Evolutionary conservation across 306 rosid species (phyloP).

Genomic region (Amphicarpaea edgeworthii): DNA sequence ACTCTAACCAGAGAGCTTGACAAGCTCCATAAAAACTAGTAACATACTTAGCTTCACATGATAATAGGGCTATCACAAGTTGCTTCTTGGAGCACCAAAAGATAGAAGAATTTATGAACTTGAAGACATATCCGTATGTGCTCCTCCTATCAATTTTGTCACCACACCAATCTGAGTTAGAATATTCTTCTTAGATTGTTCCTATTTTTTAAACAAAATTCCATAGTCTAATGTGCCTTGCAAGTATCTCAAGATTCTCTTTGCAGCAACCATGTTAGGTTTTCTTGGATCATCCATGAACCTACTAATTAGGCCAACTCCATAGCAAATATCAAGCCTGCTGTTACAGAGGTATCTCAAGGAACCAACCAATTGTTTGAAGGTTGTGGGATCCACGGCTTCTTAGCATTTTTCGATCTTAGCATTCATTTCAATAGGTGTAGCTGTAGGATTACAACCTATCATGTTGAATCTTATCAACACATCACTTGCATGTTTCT

Average conservation of each 20-base stretch:
- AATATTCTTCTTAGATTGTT: accelerated
- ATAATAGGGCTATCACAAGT: neutral
- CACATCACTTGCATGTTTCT: too few species aligned
- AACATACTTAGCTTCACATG: neutral
- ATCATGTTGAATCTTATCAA: too few species aligned
- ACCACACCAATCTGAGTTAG: neutral
- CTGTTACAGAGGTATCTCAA: too few species aligned
- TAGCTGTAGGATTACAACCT: too few species aligned
- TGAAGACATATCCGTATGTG: neutral
- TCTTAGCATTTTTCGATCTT: too few species aligned
- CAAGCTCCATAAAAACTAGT: too few species aligned
- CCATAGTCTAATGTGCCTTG: neutral
- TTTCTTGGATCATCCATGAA: neutral
- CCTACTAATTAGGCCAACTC: neutral
- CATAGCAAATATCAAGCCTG: neutral
- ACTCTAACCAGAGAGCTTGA: too few species aligned
- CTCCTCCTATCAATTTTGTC: neutral
- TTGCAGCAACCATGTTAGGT: neutral
- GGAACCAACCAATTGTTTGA: neutral
- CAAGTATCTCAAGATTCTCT: neutral
- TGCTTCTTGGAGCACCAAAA: neutral
- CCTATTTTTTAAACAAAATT: accelerated
- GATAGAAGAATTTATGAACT: neutral
- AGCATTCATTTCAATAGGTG: too few species aligned
- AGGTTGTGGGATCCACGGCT: neutral